These are phyloP conservation scores for Neopestalotiopsis clavispora DNA, from an alignment of 2,329 filamentous ascomycete genomes.

Conservation along the genomic window DNA sequence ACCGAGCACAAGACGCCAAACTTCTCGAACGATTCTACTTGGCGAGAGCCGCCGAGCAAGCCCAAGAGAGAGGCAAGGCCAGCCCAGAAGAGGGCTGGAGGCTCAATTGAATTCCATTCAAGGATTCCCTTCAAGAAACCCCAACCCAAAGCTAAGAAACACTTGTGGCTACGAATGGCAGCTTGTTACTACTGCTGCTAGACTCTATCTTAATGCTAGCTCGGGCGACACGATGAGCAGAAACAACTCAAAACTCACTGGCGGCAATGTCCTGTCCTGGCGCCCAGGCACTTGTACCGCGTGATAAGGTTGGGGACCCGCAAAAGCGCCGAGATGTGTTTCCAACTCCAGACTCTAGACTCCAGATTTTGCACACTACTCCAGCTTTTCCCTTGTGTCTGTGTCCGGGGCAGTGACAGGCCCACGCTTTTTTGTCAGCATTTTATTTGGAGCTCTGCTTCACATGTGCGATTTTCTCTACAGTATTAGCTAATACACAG, in stretches of 20 bases:
- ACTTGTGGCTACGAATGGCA: too few species aligned
- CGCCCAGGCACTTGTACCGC: background rate
- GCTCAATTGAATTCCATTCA: background rate
- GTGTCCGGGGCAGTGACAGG: background rate
- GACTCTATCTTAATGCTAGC: too few species aligned
- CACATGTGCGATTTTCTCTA: too few species aligned
- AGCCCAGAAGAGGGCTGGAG: background rate
- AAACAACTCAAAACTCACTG: too few species aligned
- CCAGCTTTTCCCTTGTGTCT: background rate
- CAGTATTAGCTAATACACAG: background rate
- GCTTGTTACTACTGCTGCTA: too few species aligned
- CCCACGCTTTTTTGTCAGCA: background rate
- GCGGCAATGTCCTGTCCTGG: background rate
- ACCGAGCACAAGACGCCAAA: background rate
- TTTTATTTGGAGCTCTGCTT: background rate
- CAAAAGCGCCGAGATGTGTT: constrained; percentile 12
- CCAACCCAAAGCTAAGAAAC: background rate
- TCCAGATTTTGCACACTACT: background rate
- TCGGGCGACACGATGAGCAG: too few species aligned
- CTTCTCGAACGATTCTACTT: constrained; percentile 10
- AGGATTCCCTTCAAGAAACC: too few species aligned
- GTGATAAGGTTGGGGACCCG: constrained; percentile 15
- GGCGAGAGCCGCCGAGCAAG: background rate
- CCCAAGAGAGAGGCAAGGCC: background rate
- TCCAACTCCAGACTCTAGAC: constrained; percentile 12